phyloP scores from a whole-genome alignment of 441 rosid species.

The Macaranga tanarius region DNA sequence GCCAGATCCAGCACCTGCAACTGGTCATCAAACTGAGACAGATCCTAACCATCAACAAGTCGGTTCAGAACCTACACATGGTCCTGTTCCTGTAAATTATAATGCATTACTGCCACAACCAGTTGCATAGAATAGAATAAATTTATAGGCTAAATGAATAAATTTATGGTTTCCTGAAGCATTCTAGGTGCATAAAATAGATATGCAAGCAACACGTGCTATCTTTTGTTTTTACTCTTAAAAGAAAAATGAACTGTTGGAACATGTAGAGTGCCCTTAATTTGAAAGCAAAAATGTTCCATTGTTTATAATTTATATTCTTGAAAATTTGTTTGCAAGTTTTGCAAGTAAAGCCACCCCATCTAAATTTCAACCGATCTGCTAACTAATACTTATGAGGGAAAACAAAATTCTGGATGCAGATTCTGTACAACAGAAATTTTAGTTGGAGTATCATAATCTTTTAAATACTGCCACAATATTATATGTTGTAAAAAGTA shows the following conservation, averaged over 20 bases:
- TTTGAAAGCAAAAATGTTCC: neutral
- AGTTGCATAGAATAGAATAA: neutral
- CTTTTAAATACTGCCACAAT: too few species aligned
- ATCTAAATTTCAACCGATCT: too few species aligned
- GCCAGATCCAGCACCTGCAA: slow-evolving; percentile 29
- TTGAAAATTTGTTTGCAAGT: too few species aligned
- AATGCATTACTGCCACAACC: neutral
- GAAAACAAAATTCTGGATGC: too few species aligned
- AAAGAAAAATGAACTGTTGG: neutral
- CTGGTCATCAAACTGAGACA: slow-evolving; percentile 19
- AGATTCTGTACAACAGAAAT: too few species aligned
- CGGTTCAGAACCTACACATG: slow-evolving; percentile 24
- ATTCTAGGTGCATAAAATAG: neutral
- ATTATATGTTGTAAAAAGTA: too few species aligned
- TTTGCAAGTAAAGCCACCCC: too few species aligned
- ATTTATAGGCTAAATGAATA: neutral
- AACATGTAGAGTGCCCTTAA: neutral
- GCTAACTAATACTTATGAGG: too few species aligned
- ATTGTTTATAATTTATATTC: too few species aligned
- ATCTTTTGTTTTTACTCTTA: neutral
- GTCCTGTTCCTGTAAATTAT: neutral
- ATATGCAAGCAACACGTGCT: neutral
- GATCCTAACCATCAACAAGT: slow-evolving; percentile 23
- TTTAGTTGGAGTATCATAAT: too few species aligned
- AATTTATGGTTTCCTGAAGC: neutral